These are phyloP conservation scores for Physcomitrellopsis africana DNA, from an alignment of 225 moss, liverwort and hornwort species.

Conservation along the genomic window DNA sequence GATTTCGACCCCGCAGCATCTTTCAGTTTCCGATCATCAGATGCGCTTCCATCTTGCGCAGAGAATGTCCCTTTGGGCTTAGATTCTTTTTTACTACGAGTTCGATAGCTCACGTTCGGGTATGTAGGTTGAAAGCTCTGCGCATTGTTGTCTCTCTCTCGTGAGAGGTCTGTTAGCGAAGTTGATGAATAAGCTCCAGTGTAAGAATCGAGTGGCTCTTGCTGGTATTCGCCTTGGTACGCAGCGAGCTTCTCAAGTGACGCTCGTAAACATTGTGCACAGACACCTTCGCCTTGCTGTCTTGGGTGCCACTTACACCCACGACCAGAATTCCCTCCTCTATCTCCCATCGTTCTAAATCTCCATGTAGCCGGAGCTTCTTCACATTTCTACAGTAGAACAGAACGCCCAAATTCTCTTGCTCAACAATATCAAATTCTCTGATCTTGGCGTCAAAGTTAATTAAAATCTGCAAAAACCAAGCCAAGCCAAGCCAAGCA, in stretches of 20 bases:
- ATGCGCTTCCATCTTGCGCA: not conserved
- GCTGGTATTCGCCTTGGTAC: constrained; percentile 25
- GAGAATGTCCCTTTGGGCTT: not conserved
- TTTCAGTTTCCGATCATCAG: constrained; percentile 1
- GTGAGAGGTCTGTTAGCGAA: constrained; percentile 9
- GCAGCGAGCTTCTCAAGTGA: constrained; percentile 36
- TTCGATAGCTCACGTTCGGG: constrained; percentile 23
- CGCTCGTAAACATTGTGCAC: constrained; percentile 28
- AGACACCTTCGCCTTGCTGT: constrained; percentile 41
- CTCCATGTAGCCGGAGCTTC: not conserved
- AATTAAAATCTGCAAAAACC: constrained; percentile 2
- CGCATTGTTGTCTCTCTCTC: constrained; percentile 17
- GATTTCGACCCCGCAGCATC: constrained; percentile 12
- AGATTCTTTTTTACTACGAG: constrained; percentile 23
- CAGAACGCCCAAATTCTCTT: not conserved
- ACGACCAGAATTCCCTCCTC: constrained; percentile 26
- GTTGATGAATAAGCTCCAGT: constrained; percentile 18
- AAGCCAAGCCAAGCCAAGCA: not conserved
- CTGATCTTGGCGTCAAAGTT: not conserved
- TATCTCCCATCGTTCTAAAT: constrained; percentile 33
- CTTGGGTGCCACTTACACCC: constrained; percentile 37
- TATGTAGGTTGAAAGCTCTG: constrained; percentile 1
- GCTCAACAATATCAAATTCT: not conserved
- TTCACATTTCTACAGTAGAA: not conserved
- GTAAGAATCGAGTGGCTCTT: constrained; percentile 23